Conservation (phyloP, 2,329 filamentous ascomycete genomes). For the Thelonectria rubi region DNA sequence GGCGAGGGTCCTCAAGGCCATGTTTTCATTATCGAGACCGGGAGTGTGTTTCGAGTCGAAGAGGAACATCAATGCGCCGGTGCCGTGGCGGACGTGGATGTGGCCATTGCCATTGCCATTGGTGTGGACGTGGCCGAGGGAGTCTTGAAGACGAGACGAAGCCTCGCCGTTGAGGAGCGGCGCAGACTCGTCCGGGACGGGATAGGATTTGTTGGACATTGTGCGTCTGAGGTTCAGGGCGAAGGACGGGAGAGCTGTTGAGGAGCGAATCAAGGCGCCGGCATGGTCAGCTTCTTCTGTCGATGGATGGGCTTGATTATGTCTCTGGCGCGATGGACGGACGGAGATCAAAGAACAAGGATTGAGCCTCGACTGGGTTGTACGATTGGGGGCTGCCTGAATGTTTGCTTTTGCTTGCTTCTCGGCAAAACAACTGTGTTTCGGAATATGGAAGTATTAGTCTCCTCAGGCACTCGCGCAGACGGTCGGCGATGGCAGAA, state of each 20-base stretch:
- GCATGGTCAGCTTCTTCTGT: conserved; percentile 43
- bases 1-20: conserved; percentile 56
- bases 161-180: conserved; percentile 54
- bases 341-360: conserved; percentile 1
- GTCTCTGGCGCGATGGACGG: not conserved
- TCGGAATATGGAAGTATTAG: not conserved
- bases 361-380: not conserved
- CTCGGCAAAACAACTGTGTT: conserved; percentile 10
- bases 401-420: not conserved
- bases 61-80: conserved; percentile 52
- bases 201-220: conserved; percentile 46
- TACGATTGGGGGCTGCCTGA: conserved; percentile 2
- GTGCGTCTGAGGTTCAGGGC: conserved; percentile 42
- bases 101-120: conserved; percentile 37
- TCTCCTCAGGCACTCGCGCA: not conserved
- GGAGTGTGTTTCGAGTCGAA: conserved; percentile 61
- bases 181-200: conserved; percentile 49
- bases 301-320: conserved; percentile 6
- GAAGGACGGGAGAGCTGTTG: conserved; percentile 41
- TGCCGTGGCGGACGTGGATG: conserved; percentile 35
- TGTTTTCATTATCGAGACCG: conserved; percentile 59
- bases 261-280: conserved; percentile 36
- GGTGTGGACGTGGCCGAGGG: conserved; percentile 26
- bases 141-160: conserved; percentile 35
- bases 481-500: not conserved